phyloP scores from a whole-genome alignment of 176 grass and related monocot species.

The Phyllostachys edulis region DNA sequence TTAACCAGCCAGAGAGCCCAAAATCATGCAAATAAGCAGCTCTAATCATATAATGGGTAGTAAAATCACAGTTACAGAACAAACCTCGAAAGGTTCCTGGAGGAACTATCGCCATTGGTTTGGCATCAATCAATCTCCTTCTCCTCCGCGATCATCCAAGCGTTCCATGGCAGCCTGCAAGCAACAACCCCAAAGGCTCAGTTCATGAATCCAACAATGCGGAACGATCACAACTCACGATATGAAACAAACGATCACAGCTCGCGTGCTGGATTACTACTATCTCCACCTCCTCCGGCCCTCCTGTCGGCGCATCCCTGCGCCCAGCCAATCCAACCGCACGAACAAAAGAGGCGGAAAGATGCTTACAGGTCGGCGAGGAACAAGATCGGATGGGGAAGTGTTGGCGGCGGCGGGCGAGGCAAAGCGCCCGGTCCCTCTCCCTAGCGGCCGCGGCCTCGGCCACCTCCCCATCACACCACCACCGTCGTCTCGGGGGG shows the following conservation, averaged over 20 bases:
- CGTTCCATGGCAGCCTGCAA: conserved; percentile 26
- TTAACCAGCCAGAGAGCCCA: not conserved
- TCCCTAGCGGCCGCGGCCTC: not conserved
- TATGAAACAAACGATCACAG: not conserved
- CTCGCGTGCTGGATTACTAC: no score
- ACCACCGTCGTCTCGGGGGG: not conserved
- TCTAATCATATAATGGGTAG: not conserved
- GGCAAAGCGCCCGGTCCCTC: no score
- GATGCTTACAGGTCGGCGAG: not conserved
- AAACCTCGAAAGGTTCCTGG: not conserved
- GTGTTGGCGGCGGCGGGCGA: not conserved
- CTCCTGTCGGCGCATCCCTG: no score
- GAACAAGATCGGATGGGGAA: not conserved
- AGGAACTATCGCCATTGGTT: not conserved
- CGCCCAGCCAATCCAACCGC: not conserved
- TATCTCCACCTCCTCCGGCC: no score
- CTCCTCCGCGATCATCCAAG: not conserved
- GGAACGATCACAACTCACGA: not conserved
- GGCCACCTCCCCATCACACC: no score
- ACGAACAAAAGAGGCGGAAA: not conserved
- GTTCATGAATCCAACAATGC: not conserved
- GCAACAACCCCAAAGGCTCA: not conserved
- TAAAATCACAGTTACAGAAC: not conserved
- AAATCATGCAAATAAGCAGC: not conserved
- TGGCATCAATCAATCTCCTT: not conserved